Base-by-base conservation (phyloP, 1,284 basidiomycete species). In the Paramarasmius palmivorus region DNA sequence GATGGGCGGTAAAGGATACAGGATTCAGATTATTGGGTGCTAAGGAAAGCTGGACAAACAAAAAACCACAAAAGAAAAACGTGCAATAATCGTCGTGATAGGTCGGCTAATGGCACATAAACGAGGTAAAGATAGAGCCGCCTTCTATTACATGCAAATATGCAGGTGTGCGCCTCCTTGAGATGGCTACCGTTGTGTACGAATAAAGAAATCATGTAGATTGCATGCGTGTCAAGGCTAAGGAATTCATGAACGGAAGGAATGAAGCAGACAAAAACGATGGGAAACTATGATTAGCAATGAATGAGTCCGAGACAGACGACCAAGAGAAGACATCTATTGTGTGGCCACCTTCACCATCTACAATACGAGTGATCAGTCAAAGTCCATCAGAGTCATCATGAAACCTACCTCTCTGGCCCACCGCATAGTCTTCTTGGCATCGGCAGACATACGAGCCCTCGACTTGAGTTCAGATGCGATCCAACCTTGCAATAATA, bases 401-500 rank as follows among this genome's bases (percentile, higher is more conserved):
- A n/a, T n/a, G n/a, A 47, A 47, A 72, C 83, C 55, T 62, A 90
- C 90, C 79, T 92, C 90, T 40, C 88, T 81, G 44, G 90, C 89
- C 89, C 90, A 92, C 55, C 88, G 84, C 73, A 90, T 73, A 9
- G 86, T 90, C 75, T 82, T 88, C 81, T 86, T 92, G 29, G 84
- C 85, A 59, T 92, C 89, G 42, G 73, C 67, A 12, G 81, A 75
- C 76, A 84, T 81, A 38, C 90, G 82, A 40, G 76, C 76, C 72
- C 85, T 88, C 54, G 78, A 76, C 59, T 92, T 82, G 64, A 99
- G 77, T 59, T 93, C 88, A 17, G 78, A 75, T 2, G 83, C 82
- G 50, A 99, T 80, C 94, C 95, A 98, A 37, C 88, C 85, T 39
- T 83, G 76, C 45, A 93, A 78, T 52, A 99, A 74, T 50, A 86